Percentiles rank a stretch among this genome's conserved stretches.
Conservation (phyloP, 768 basidiomycete genomes). For the Mycena leptocephala region DNA sequence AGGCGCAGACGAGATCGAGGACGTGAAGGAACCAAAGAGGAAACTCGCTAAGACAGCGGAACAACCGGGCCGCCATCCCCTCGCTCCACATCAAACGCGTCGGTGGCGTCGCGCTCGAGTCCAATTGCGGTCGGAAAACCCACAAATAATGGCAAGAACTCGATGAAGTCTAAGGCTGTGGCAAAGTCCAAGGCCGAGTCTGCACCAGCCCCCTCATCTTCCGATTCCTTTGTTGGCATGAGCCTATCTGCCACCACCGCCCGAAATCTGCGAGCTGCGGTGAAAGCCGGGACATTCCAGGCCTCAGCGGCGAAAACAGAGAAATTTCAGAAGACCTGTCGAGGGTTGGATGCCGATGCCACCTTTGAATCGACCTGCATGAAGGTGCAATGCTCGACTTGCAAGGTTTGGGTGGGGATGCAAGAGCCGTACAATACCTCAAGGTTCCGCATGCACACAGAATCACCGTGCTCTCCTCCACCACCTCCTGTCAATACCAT, state of each 20-base stretch:
- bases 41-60: not conserved
- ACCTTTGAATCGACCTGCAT: too few relatives aligned
- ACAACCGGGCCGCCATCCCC: not conserved
- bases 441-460: conserved; percentile 27
- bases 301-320: not conserved
- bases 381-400: conserved; percentile 30
- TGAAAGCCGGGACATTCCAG: not conserved
- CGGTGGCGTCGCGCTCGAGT: too few relatives aligned
- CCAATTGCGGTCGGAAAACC: not conserved
- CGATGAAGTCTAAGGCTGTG: too few relatives aligned
- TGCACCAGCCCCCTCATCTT: not conserved
- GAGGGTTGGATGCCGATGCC: not conserved
- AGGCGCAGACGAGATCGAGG: too few relatives aligned
- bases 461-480: not conserved
- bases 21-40: not conserved
- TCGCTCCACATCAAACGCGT: not conserved
- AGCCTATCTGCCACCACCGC: not conserved
- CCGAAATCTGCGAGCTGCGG: not conserved
- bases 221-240: not conserved
- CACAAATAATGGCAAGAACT: not conserved
- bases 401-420: conserved; percentile 15
- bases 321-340: not conserved
- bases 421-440: conserved; percentile 30
- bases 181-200: not conserved
- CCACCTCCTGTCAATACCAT: not conserved